These are phyloP conservation scores for Apiospora sp. DNA, from an alignment of 2,329 filamentous ascomycete species.

Conservation along the genomic window DNA sequence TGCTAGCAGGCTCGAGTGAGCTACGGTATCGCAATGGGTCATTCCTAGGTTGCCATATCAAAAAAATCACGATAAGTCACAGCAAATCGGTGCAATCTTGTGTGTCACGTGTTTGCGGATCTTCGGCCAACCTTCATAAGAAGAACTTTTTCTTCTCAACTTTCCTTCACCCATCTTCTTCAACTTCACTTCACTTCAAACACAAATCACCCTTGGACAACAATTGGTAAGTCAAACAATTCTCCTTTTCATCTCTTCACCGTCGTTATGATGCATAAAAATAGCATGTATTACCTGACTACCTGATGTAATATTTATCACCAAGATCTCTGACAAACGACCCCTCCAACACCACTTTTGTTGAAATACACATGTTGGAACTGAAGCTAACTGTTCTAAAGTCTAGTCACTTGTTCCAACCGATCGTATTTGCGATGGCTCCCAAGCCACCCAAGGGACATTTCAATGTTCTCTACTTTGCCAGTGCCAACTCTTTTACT, in stretches of 20 bases:
- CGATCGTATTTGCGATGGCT: constrained; percentile 25
- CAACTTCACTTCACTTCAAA: constrained; percentile 18
- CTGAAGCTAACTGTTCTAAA: constrained; percentile 23
- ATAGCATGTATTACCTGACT: constrained; percentile 68
- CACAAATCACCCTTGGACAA: not conserved
- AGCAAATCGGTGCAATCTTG: constrained; percentile 19
- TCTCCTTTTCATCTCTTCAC: constrained; percentile 20
- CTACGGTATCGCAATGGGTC: constrained; percentile 22
- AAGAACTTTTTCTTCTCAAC: constrained; percentile 21
- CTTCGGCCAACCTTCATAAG: constrained; percentile 5
- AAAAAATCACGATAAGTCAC: constrained; percentile 21
- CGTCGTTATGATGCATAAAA: constrained; percentile 57
- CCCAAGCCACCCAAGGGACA: constrained; percentile 65
- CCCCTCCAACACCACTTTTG: constrained; percentile 24
- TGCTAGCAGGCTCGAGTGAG: constrained; percentile 15
- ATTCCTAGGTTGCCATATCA: constrained; percentile 21
- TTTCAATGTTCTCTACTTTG: constrained; percentile 86
- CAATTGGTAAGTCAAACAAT: constrained; percentile 32
- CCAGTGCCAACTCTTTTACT: constrained; percentile 75
- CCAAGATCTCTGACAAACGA: constrained; percentile 74
- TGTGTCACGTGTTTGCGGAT: constrained; percentile 21
- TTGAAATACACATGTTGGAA: not conserved
- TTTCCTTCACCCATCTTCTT: constrained; percentile 26
- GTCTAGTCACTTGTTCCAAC: constrained; percentile 16
- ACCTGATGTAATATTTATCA: constrained; percentile 68